Percentiles rank a stretch among this genome's conserved stretches.
These are phyloP conservation scores for Kwoniella heveanensis DNA, from an alignment of 768 basidiomycete species.

Conservation along the genomic window DNA sequence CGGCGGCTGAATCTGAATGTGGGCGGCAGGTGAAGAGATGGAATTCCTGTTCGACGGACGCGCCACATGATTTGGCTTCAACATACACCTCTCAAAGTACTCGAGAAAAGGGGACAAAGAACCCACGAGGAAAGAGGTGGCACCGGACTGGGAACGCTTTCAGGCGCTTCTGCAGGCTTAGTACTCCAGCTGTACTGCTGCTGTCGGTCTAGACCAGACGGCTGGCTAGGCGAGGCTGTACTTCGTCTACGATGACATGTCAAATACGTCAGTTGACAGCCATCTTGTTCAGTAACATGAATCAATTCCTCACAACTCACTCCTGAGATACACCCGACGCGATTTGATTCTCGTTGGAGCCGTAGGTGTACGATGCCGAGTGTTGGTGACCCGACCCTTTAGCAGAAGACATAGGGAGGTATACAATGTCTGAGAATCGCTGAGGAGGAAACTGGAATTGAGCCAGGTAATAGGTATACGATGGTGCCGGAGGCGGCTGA, in stretches of 20 bases:
- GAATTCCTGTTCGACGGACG: neutral
- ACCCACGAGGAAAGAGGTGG: conserved; percentile 4
- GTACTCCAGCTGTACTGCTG: conserved; percentile 10
- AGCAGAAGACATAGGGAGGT: conserved; percentile 13
- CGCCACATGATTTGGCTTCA: neutral
- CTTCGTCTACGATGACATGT: conserved; percentile 20
- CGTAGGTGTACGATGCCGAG: conserved; percentile 25
- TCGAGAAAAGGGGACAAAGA: no score
- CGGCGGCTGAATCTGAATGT: neutral
- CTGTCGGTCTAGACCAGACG: neutral
- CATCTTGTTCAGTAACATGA: no score
- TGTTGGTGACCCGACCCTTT: conserved; percentile 17
- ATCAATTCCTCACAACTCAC: no score
- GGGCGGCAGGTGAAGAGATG: conserved; percentile 7
- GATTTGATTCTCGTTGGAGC: conserved; percentile 12
- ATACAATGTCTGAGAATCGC: neutral
- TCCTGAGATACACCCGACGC: conserved; percentile 23
- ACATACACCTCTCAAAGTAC: no score
- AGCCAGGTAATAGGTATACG: neutral
- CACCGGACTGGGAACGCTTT: neutral
- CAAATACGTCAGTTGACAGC: no score
- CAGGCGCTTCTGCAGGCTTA: neutral
- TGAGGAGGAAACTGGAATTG: neutral
- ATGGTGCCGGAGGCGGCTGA: neutral
- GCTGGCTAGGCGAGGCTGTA: conserved; percentile 15